phyloP scores from a whole-genome alignment of 2,329 filamentous ascomycete genomes.

The Pseudogymnoascus sp. region DNA sequence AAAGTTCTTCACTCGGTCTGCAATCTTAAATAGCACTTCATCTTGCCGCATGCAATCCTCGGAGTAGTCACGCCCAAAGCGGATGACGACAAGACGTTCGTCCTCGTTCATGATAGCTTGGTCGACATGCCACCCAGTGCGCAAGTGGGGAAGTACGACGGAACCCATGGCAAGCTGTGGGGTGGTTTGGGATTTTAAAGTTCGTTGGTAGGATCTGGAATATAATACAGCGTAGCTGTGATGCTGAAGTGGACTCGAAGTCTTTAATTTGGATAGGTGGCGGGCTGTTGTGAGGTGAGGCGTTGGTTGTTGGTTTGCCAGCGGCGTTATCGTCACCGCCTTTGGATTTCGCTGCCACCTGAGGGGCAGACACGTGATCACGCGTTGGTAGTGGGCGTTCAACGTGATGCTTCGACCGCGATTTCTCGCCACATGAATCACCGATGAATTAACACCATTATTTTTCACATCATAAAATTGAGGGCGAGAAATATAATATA shows the following conservation, averaged over 20 bases:
- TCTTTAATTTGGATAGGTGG: background rate
- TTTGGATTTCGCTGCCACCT: background rate
- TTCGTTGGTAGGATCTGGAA: background rate
- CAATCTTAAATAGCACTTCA: constrained; percentile 90
- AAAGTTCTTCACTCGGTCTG: constrained; percentile 89
- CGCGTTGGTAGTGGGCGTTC: background rate
- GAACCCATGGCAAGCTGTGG: constrained; percentile 48
- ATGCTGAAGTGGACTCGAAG: background rate
- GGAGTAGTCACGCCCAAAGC: constrained; percentile 83
- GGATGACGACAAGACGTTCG: constrained; percentile 86
- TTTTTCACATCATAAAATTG: background rate
- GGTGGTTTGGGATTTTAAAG: background rate
- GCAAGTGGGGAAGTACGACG: constrained; percentile 84
- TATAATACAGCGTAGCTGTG: background rate
- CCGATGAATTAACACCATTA: background rate
- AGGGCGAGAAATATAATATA: background rate
- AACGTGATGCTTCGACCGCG: background rate
- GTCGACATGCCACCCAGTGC: constrained; percentile 95
- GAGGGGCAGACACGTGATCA: background rate
- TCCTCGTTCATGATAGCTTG: constrained; percentile 86
- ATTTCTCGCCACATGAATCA: background rate
- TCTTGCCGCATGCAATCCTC: constrained; percentile 77
- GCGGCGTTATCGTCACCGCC: background rate
- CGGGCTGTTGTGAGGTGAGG: constrained; percentile 2
- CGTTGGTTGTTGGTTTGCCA: background rate